These are phyloP conservation scores for Stipa capillata DNA, from an alignment of 176 grass and related monocot genomes.

Conservation along the genomic window DNA sequence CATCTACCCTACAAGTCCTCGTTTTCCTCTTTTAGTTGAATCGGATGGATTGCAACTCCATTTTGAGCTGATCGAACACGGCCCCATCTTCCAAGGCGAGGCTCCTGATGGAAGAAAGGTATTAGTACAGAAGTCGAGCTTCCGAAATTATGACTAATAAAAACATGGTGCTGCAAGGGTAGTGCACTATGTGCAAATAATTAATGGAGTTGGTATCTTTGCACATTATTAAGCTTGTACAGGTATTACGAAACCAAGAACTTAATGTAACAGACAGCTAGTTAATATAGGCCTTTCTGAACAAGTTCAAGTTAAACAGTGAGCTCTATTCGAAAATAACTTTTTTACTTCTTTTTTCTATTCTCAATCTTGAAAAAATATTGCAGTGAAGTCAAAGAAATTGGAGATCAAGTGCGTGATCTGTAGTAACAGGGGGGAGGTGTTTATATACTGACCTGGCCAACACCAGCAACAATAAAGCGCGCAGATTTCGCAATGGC, in stretches of 20 bases:
- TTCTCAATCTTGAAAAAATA: background rate
- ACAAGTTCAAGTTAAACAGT: background rate
- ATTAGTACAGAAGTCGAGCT: background rate
- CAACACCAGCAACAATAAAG: conserved; percentile 81
- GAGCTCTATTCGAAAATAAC: background rate
- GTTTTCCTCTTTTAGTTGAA: conserved; percentile 39
- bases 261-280: background rate
- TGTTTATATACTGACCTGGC: conserved; percentile 47
- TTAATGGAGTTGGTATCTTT: background rate
- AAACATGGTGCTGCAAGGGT: background rate
- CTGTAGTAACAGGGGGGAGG: background rate
- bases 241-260: background rate
- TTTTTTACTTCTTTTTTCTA: background rate
- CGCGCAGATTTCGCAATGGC: conserved; percentile 67
- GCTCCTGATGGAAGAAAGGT: conserved; percentile 48
- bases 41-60: conserved; percentile 60
- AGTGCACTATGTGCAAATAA: background rate
- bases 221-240: background rate
- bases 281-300: background rate
- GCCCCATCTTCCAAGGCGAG: conserved; percentile 73
- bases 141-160: background rate
- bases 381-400: background rate
- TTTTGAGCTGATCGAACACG: conserved; percentile 45
- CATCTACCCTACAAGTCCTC: conserved; percentile 17
- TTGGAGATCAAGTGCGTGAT: background rate